Percentiles rank a stretch among this genome's conserved stretches.
Evolutionary conservation across 2,329 filamentous ascomycete species (phyloP).

Genomic region (Paecilomyces niveus): DNA sequence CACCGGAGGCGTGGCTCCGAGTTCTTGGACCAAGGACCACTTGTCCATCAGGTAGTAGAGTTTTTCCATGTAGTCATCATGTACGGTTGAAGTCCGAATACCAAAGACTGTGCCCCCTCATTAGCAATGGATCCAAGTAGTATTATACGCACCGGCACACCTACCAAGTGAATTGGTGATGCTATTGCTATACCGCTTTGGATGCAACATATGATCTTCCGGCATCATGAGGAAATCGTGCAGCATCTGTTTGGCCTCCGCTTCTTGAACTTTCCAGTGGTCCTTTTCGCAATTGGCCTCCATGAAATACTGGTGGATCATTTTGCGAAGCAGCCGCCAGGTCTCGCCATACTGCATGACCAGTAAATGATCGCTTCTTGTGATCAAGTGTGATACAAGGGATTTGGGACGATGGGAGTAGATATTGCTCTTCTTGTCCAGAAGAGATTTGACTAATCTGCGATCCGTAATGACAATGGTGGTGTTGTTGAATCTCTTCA

Average conservation of each 20-base stretch:
- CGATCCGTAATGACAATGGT: constrained; percentile 37
- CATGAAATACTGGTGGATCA: constrained; percentile 41
- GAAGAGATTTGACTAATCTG: constrained; percentile 33
- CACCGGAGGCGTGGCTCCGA: constrained; percentile 43
- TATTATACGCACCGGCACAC: constrained; percentile 4
- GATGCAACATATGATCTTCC: constrained; percentile 40
- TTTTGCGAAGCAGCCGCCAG: constrained; percentile 42
- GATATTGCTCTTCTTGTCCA: constrained; percentile 40
- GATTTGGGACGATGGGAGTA: constrained; percentile 38
- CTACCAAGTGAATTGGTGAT: constrained; percentile 37
- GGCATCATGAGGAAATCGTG: constrained; percentile 38
- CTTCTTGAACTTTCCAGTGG: constrained; percentile 38
- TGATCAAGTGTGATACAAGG: constrained; percentile 33
- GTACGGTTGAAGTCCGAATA: constrained; percentile 29
- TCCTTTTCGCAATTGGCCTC: constrained; percentile 39
- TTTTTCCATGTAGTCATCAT: constrained; percentile 31
- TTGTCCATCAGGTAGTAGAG: constrained; percentile 37
- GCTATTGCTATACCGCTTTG: constrained; percentile 44
- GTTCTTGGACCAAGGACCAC: constrained; percentile 40
- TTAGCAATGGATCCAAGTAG: background rate
- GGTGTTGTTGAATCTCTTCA: constrained; percentile 37
- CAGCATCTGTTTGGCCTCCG: constrained; percentile 44
- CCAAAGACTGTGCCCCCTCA: constrained; percentile 28
- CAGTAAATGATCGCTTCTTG: constrained; percentile 41
- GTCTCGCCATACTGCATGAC: constrained; percentile 40